These are phyloP conservation scores for Amanita exitialis DNA, from an alignment of 768 basidiomycete species.

Conservation along the genomic window DNA sequence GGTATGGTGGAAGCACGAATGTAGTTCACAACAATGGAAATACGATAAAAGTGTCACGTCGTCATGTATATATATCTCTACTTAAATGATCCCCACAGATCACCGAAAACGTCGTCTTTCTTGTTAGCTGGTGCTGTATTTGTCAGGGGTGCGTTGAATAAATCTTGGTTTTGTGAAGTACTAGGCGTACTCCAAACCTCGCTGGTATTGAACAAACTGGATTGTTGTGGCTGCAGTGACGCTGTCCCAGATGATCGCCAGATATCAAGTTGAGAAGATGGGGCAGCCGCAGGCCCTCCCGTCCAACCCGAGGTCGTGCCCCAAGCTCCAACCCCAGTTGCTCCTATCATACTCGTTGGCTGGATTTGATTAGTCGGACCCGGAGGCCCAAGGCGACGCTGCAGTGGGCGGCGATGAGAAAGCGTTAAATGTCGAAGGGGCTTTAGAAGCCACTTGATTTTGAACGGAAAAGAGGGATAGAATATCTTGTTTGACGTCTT, in stretches of 20 bases:
- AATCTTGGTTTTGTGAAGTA: conserved; percentile 12
- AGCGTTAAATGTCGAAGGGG: conserved; percentile 24
- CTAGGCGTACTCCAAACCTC: conserved; percentile 46
- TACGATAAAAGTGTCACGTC: not conserved
- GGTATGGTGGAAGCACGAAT: not conserved
- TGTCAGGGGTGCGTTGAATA: conserved; percentile 18
- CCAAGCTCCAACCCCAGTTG: conserved; percentile 49
- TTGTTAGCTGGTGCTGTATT: conserved; percentile 29
- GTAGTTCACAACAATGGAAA: not conserved
- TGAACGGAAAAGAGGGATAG: conserved; percentile 66
- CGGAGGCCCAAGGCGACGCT: conserved; percentile 20
- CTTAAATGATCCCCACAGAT: conserved; percentile 81
- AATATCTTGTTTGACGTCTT: conserved; percentile 80
- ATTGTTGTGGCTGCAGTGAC: conserved; percentile 16
- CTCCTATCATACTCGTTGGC: conserved; percentile 45
- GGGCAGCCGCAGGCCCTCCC: conserved; percentile 17
- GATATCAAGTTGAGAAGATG: conserved; percentile 27
- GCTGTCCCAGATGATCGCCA: conserved; percentile 24
- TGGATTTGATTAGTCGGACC: conserved; percentile 13
- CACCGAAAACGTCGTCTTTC: conserved; percentile 75
- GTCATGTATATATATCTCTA: conserved; percentile 20
- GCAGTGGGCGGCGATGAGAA: conserved; percentile 18
- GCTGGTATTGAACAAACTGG: conserved; percentile 36
- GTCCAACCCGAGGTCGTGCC: conserved; percentile 60
- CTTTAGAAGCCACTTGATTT: conserved; percentile 22